phyloP scores from a whole-genome alignment of 176 grass and related monocot genomes.

The Eleusine coracana region DNA sequence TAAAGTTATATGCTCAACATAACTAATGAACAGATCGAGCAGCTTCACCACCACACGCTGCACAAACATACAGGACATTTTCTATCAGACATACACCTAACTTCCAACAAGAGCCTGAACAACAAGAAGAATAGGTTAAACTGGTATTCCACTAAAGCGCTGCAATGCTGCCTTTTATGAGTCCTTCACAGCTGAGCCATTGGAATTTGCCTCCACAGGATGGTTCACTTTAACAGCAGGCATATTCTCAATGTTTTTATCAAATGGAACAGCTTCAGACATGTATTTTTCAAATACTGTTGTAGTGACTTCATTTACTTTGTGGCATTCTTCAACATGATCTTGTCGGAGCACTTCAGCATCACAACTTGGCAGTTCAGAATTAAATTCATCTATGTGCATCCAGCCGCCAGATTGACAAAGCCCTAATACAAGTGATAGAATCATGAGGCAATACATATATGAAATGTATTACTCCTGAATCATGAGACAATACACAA shows the following conservation, averaged over 20 bases:
- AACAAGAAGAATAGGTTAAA: no score
- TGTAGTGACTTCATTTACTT: background rate
- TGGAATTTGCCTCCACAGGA: background rate
- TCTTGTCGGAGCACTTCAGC: background rate
- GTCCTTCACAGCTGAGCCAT: background rate
- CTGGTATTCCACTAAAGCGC: no score
- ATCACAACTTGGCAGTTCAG: background rate
- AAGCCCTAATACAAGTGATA: slow-evolving; percentile 17
- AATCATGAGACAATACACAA: background rate
- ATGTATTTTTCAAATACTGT: background rate
- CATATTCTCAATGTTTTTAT: slow-evolving; percentile 34
- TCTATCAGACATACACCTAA: no score
- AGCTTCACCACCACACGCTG: slow-evolving; percentile 8
- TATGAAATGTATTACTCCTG: no score
- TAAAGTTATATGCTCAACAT: background rate
- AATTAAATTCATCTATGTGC: background rate
- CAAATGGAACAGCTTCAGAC: background rate
- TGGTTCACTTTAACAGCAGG: background rate
- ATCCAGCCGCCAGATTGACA: background rate
- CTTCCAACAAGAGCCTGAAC: no score
- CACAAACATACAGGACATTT: background rate
- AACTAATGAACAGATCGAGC: background rate
- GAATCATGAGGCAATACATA: background rate
- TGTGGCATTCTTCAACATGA: slow-evolving; percentile 5
- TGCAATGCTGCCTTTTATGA: background rate